Base-by-base conservation (phyloP, 73 alveolate species). In the Paraurostyla sp. region DNA sequence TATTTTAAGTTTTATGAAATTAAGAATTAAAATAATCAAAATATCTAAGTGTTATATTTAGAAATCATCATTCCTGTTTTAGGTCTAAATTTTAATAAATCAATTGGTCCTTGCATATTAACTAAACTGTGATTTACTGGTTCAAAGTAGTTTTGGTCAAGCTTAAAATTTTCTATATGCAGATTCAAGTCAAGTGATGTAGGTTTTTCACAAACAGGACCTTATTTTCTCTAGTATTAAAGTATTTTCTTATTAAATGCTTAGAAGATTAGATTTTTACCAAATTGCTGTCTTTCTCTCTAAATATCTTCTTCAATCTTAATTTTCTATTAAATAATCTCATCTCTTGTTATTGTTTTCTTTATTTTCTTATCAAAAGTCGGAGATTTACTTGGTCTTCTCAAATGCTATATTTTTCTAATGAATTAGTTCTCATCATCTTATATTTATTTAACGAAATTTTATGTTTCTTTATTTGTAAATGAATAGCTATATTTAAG, bases 301-400 rank as follows among this genome's bases (percentile, higher is more conserved):
- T 73, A 50, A 6, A 6, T 16, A 13, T 73, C 71, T 73, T 73
- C 65, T 49, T 73, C 4, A 20, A 45, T 27, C 50, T 73, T 49
- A 45, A 22, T 73, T 49, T 25, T 40, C 46, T 36, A 45, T 45
- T 73, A 68, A 2, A 49, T 3, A 32, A 25, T 56, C 7, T 23
- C 51, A 20, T 11, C 30, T 3, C 27, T 30, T 36, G 42, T 2
- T 23, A 73, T 42, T 3, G 65, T 15, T 45, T 48, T 73, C 35
- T 48, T 73, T 56, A 73, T 16, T 48, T 73, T 73, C 71, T 73
- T 73, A 20, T 73, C 86, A 23, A 73, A 43, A 13, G 86, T 73
- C 20, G 65, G 71, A 2, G 45, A 43, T 27, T 43, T 73, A 25
- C 7, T n/a, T 6, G 2, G 3, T 49, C 71, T 40, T 13, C 35